Evolutionary conservation across 2,329 filamentous ascomycete genomes (phyloP).

Genomic region (Aspergillus spinulosporus): DNA sequence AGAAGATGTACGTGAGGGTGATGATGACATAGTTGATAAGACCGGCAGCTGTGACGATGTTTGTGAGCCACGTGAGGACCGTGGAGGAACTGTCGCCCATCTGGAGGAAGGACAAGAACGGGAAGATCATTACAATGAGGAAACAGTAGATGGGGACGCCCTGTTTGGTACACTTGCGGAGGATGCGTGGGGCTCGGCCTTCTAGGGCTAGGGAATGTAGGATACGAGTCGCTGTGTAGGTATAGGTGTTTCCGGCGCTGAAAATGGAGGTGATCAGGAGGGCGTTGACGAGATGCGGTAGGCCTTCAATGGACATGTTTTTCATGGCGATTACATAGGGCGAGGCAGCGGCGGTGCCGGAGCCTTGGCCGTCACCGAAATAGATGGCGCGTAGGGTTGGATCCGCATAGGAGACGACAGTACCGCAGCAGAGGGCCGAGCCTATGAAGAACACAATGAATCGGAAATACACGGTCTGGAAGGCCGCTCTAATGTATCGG

Average conservation of each 20-base stretch:
- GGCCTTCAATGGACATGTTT: slow-evolving; percentile 53
- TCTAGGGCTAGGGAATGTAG: slow-evolving; percentile 56
- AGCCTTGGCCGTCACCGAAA: slow-evolving; percentile 30
- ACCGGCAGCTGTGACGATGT: slow-evolving; percentile 58
- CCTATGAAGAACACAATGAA: slow-evolving; percentile 71
- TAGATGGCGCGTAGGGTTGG: slow-evolving; percentile 30
- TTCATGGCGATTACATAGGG: slow-evolving; percentile 65
- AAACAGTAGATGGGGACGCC: slow-evolving; percentile 65
- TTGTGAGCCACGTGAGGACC: slow-evolving; percentile 57
- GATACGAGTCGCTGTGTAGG: slow-evolving; percentile 55
- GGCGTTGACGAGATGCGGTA: slow-evolving; percentile 63
- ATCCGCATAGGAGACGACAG: slow-evolving; percentile 67
- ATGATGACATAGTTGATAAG: slow-evolving; percentile 64
- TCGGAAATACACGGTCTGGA: slow-evolving; percentile 73
- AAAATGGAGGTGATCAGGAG: slow-evolving; percentile 56
- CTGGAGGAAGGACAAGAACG: slow-evolving; percentile 56
- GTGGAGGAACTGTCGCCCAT: slow-evolving; percentile 51
- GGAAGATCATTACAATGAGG: slow-evolving; percentile 54
- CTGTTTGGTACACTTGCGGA: slow-evolving; percentile 59
- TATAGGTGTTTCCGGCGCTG: slow-evolving; percentile 58
- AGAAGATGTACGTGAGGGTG: slow-evolving; percentile 59
- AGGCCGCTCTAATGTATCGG: slow-evolving; percentile 66
- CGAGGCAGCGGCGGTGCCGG: slow-evolving; percentile 54
- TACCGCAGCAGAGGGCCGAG: slow-evolving; percentile 66
- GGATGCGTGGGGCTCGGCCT: slow-evolving; percentile 54